phyloP scores from a whole-genome alignment of 768 basidiomycete species.

The Leccinum incarnatum region DNA sequence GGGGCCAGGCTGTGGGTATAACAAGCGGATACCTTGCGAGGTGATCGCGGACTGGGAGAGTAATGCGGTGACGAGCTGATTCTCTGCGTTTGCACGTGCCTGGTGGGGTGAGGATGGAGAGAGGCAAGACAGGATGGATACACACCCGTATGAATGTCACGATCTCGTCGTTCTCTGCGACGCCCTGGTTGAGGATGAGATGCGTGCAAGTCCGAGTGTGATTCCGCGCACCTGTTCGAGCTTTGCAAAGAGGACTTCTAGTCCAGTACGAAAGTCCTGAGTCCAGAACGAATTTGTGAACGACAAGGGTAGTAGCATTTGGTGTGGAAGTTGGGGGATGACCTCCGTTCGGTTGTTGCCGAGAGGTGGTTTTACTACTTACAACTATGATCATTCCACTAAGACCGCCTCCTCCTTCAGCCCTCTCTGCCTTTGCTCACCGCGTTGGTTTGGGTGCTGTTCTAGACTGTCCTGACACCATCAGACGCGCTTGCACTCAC shows the following conservation, averaged over 20 bases:
- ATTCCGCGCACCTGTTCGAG: conserved; percentile 64
- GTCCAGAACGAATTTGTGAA: conserved; percentile 97
- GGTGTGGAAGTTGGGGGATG: conserved; percentile 16
- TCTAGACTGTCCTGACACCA: conserved; percentile 48
- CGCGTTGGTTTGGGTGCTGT: conserved; percentile 68
- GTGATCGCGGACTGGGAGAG: conserved; percentile 48
- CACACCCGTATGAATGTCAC: conserved; percentile 78
- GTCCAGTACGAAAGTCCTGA: conserved; percentile 81
- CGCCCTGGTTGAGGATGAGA: conserved; percentile 51
- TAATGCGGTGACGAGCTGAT: conserved; percentile 57
- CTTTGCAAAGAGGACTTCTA: conserved; percentile 73
- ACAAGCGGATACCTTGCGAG: conserved; percentile 42
- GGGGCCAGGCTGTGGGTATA: conserved; percentile 1
- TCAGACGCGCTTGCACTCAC: conserved; percentile 80
- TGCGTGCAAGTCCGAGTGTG: neutral
- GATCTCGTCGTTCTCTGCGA: conserved; percentile 81
- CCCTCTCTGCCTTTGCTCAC: conserved; percentile 73
- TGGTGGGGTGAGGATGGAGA: conserved; percentile 30
- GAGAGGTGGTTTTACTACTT: conserved; percentile 6
- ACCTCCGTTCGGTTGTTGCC: conserved; percentile 25
- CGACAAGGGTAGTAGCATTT: conserved; percentile 82
- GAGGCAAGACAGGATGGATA: neutral
- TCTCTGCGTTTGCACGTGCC: conserved; percentile 74
- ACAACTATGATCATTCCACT: conserved; percentile 38
- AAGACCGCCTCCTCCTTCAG: conserved; percentile 69